Evolutionary conservation across 495 filamentous ascomycete species (phyloP).

Genomic region (Rostrohypoxylon terebratum): DNA sequence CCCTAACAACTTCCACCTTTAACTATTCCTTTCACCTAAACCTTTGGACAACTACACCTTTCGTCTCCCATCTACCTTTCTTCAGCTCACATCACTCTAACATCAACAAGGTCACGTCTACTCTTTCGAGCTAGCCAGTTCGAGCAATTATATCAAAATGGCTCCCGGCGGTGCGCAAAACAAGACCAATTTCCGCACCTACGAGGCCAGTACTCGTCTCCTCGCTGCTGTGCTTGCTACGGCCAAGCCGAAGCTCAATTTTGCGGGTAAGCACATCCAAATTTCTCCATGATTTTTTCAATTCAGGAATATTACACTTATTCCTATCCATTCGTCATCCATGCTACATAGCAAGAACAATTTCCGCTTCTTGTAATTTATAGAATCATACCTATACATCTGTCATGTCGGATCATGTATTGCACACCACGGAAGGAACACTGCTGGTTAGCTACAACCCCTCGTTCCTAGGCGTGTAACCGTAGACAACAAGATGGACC

Average conservation of each 20-base stretch:
- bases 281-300: not conserved
- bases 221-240: conserved; percentile 64
- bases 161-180: conserved; percentile 32
- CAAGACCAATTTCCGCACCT: conserved; percentile 61
- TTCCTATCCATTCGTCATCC: not conserved
- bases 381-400: not conserved
- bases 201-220: conserved; percentile 61
- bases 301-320: not conserved
- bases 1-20: not conserved
- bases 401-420: not conserved
- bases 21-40: not conserved
- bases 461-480: not conserved
- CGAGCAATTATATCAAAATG: conserved; percentile 43
- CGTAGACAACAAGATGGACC: not conserved
- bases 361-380: not conserved
- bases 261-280: conserved; percentile 57
- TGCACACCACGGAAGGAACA: not conserved
- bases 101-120: not conserved
- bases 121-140: not conserved
- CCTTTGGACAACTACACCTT: not conserved
- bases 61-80: not conserved
- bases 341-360: not conserved
- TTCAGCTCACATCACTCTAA: not conserved
- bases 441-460: not conserved
- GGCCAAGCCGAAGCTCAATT: conserved; percentile 58